These are phyloP conservation scores for Lumnitzera littorea DNA, from an alignment of 345 rosid genomes.

Conservation along the genomic window DNA sequence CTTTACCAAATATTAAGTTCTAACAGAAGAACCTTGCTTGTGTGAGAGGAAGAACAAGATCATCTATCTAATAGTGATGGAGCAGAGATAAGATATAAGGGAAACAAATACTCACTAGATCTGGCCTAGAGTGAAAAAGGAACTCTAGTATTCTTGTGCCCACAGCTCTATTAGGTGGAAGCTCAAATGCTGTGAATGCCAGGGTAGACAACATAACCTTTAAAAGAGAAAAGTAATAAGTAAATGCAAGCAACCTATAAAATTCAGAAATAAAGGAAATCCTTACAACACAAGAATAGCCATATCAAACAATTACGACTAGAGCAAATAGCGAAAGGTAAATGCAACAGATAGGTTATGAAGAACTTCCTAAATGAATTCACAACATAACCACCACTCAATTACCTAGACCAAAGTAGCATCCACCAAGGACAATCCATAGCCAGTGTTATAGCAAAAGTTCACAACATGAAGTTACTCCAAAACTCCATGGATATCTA, in stretches of 20 bases:
- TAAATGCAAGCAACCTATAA: neutral
- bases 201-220: slow-evolving; percentile 89
- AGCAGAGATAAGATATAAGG: neutral
- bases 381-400: too few species aligned
- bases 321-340: too few species aligned
- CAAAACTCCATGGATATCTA: too few species aligned
- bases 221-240: slow-evolving; percentile 18
- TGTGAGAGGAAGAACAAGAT: neutral
- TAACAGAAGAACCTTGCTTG: neutral
- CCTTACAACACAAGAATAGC: neutral
- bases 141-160: slow-evolving; percentile 87
- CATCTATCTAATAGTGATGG: neutral
- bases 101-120: slow-evolving; percentile 48
- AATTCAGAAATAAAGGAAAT: slow-evolving; percentile 1
- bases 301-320: too few species aligned
- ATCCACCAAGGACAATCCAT: too few species aligned
- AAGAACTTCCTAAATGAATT: too few species aligned
- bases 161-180: slow-evolving; percentile 93
- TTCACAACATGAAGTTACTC: too few species aligned
- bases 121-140: slow-evolving; percentile 86
- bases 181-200: slow-evolving; percentile 96
- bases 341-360: too few species aligned
- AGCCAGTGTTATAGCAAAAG: too few species aligned
- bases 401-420: too few species aligned
- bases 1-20: too few species aligned